Base-by-base conservation (phyloP, 73 alveolate genomes). In the Symbiodinium natans region DNA sequence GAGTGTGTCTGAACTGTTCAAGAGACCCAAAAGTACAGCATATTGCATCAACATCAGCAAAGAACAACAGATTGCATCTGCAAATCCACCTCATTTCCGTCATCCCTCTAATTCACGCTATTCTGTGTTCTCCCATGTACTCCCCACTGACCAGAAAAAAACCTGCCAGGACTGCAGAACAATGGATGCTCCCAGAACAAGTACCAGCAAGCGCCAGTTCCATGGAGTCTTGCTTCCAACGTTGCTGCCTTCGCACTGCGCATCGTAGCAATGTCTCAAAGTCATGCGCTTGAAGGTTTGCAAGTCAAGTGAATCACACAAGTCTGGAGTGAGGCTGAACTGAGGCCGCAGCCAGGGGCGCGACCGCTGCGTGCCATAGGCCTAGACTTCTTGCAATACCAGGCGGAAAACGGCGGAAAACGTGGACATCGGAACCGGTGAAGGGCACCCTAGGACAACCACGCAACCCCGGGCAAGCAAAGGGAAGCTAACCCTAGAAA, bases 171-270 rank as follows among this genome's bases (percentile, higher is more conserved):
- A 5, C 31, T 6, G 54, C 96, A 90, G 48, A 31, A 90, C 96
- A 41, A 71, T 83, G 39, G 43, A 63, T 2, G 96, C 96, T 9
- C 96, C 46, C 27, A 48, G 43, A 36, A 71, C 87, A 31, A 90
- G 87, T 34, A 71, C 96, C 87, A 90, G 77, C 38, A 90, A 29
- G 88, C 96, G 96, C 96, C 96, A 90, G 41, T 71, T 90, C 74
- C 75, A 88, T 43, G 95, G 94, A 27, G 63, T 86, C 83, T 46
- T 54, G 83, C 80, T 63, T 63, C 80, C 80, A 63, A 63, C 80
- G 27, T 63, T 63, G 33, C 36, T 63, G 80, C 80, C 80, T 63
- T 63, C 36, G 80, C 27, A 29, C 71, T 21, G 1, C 31, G 71
- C 3, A 52, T 5, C 23, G 71, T 10, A 52, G n/a, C 15, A n/a